A percentile compares a stretch with the other conserved stretches of the same genome.
Conservation (phyloP, 1,284 basidiomycete species). For the Pyrrhoderma noxium region DNA sequence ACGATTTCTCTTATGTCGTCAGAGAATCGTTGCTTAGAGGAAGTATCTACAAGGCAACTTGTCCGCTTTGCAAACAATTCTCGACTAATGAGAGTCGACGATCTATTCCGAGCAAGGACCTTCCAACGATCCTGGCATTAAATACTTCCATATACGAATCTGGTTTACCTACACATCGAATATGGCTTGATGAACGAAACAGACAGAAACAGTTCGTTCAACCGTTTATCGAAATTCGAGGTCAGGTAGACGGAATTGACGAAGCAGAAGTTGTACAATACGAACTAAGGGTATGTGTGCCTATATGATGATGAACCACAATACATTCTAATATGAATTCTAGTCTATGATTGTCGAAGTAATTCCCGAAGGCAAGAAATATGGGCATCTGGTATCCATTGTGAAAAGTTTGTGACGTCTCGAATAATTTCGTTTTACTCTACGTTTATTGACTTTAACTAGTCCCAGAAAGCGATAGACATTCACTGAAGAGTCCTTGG, state of each 20-base stretch:
- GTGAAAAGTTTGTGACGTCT: slow-evolving; percentile 52
- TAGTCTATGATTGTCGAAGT: slow-evolving; percentile 83
- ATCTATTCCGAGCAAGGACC: slow-evolving; percentile 54
- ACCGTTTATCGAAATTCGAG: slow-evolving; percentile 45
- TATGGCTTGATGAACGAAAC: slow-evolving; percentile 67
- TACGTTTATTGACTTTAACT: slow-evolving; percentile 14
- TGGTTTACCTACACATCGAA: slow-evolving; percentile 51
- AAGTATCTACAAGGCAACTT: slow-evolving; percentile 79
- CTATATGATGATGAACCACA: background rate
- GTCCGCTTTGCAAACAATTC: slow-evolving; percentile 76
- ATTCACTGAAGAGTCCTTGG: slow-evolving; percentile 59
- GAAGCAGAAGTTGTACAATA: slow-evolving; percentile 56
- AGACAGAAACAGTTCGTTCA: slow-evolving; percentile 45
- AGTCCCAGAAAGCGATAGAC: slow-evolving; percentile 62
- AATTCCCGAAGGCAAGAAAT: slow-evolving; percentile 58
- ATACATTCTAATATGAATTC: background rate
- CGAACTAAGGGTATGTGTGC: slow-evolving; percentile 56
- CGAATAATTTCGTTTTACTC: background rate
- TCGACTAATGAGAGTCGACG: slow-evolving; percentile 68
- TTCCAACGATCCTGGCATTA: slow-evolving; percentile 84
- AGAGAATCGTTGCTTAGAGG: slow-evolving; percentile 76
- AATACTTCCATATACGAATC: slow-evolving; percentile 80
- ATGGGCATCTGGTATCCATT: slow-evolving; percentile 85
- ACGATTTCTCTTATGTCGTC: slow-evolving; percentile 65
- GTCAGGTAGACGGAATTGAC: slow-evolving; percentile 52